Conservation (phyloP, 306 rosid genomes). For the Hippophae rhamnoides region DNA sequence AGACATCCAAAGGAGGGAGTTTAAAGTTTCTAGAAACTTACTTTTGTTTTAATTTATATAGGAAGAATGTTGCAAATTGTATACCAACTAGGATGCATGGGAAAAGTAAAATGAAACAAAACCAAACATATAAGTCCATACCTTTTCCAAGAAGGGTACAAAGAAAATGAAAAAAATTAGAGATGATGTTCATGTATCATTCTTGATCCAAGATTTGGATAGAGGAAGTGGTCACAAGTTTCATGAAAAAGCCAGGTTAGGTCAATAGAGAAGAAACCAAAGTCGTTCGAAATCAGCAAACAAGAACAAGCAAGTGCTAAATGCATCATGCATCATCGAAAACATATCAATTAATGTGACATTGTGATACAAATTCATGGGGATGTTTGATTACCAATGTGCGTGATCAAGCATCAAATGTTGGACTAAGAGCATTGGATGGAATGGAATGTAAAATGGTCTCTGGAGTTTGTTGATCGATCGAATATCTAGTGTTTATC, state of each 20-base stretch:
- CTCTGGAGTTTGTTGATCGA: too few species aligned
- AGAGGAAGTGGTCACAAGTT: constrained; percentile 85
- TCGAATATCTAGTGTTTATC: too few species aligned
- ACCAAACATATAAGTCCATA: constrained; percentile 10
- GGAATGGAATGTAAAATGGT: too few species aligned
- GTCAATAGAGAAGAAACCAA: constrained; percentile 19
- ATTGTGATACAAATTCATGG: too few species aligned
- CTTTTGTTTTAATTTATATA: constrained; percentile 93
- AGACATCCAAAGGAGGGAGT: constrained; percentile 1
- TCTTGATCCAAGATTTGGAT: constrained; percentile 98
- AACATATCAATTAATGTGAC: too few species aligned
- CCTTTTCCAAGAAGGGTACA: constrained; percentile 95
- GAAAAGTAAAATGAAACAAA: background rate
- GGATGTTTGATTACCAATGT: too few species aligned
- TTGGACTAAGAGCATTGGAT: too few species aligned
- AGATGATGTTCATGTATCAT: constrained; percentile 98
- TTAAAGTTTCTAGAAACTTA: constrained; percentile 32
- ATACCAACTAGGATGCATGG: constrained; percentile 79
- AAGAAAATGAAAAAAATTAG: constrained; percentile 84
- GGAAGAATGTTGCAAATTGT: constrained; percentile 90
- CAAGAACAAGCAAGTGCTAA: background rate
- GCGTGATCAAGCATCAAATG: too few species aligned
- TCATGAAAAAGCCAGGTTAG: constrained; percentile 45
- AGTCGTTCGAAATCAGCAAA: constrained; percentile 9
- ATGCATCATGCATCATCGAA: background rate